A percentile compares a stretch with the other conserved stretches of the same genome.
Conservation (phyloP, 768 basidiomycete species). For the Leccinum disarticulatum region DNA sequence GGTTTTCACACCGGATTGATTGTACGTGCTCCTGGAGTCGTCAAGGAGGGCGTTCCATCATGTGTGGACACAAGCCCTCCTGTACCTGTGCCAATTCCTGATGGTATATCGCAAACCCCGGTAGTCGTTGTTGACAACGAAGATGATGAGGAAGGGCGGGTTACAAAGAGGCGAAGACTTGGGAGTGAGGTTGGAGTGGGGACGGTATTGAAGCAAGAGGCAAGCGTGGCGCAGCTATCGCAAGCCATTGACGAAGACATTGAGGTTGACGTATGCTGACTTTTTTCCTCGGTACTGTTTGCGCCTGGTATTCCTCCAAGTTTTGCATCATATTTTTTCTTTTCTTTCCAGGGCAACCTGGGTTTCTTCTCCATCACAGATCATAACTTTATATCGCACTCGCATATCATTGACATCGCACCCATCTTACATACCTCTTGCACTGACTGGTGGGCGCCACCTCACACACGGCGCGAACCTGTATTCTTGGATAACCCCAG, state of each 20-base stretch:
- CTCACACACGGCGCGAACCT: slow-evolving; percentile 8
- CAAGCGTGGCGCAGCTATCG: slow-evolving; percentile 2
- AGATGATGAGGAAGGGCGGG: slow-evolving; percentile 50
- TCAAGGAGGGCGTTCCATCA: slow-evolving; percentile 20
- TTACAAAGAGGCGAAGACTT: slow-evolving; percentile 52
- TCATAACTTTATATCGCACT: slow-evolving; percentile 16
- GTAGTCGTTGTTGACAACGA: slow-evolving; percentile 63
- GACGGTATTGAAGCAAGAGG: slow-evolving; percentile 3
- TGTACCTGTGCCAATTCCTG: slow-evolving; percentile 34
- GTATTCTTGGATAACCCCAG: slow-evolving; percentile 22
- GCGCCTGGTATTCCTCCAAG: background rate
- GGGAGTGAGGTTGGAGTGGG: slow-evolving; percentile 10
- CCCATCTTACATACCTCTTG: slow-evolving; percentile 22
- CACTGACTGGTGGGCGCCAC: slow-evolving; percentile 11
- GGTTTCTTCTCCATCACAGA: slow-evolving; percentile 2
- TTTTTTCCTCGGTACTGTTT: background rate
- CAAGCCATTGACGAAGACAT: slow-evolving; percentile 29
- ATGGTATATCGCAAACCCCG: slow-evolving; percentile 40
- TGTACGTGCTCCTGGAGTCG: slow-evolving; percentile 6
- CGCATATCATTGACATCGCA: slow-evolving; percentile 17
- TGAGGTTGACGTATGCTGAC: slow-evolving; percentile 31
- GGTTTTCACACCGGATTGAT: slow-evolving; percentile 11
- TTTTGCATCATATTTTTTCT: background rate
- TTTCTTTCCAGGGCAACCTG: slow-evolving; percentile 7
- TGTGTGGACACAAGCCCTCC: slow-evolving; percentile 25